A percentile compares a stretch with the other conserved stretches of the same genome.
These are phyloP conservation scores for Trichoderma koningiopsis DNA, from an alignment of 2,329 filamentous ascomycete genomes.

Conservation along the genomic window DNA sequence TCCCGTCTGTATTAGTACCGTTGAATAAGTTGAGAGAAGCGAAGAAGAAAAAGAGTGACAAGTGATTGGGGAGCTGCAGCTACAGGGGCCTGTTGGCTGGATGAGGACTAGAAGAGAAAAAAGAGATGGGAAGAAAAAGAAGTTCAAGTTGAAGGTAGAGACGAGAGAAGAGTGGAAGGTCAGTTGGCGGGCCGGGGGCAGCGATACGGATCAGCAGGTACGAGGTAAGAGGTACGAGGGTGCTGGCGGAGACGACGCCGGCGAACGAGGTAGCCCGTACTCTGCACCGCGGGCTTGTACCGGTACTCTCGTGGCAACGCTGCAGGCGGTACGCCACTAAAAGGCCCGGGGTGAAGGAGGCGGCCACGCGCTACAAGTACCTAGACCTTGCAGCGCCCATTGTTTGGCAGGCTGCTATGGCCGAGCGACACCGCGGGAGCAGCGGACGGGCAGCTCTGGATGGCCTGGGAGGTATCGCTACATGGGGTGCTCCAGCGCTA, in stretches of 20 bases:
- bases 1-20: conserved; percentile 22
- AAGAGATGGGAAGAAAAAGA: conserved; percentile 7
- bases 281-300: background rate
- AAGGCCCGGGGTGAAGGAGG: conserved; percentile 1
- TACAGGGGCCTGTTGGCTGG: conserved; percentile 14
- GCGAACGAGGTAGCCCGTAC: conserved; percentile 9
- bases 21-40: conserved; percentile 1
- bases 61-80: conserved; percentile 24
- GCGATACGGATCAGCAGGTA: conserved; percentile 19
- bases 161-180: conserved; percentile 23
- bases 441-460: background rate
- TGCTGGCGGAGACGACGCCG: conserved; percentile 5
- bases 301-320: conserved; percentile 21
- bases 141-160: conserved; percentile 16
- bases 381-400: background rate
- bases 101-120: conserved; percentile 17
- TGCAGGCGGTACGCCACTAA: conserved; percentile 19
- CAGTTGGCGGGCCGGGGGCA: conserved; percentile 16
- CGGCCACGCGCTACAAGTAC: conserved; percentile 2
- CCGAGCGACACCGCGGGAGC: background rate
- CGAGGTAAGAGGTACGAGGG: conserved; percentile 22
- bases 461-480: background rate
- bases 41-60: conserved; percentile 19
- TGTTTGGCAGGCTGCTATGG: background rate
- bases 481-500: conserved; percentile 10